phyloP scores from a whole-genome alignment of 2,329 filamentous ascomycete genomes.

The Chrysoporthe deuterocubensis region DNA sequence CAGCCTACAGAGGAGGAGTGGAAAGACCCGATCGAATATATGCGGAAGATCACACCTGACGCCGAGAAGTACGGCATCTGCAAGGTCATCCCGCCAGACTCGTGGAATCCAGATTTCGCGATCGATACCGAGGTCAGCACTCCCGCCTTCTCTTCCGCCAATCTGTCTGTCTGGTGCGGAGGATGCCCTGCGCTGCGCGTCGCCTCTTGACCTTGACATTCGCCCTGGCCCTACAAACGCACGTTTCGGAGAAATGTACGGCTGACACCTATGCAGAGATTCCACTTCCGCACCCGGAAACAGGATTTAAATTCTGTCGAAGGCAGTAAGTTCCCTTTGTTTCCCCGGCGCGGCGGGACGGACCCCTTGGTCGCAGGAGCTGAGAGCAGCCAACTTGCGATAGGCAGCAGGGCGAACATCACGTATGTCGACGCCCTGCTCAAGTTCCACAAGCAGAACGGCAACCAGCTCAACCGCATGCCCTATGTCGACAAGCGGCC shows the following conservation, averaged over 20 bases:
- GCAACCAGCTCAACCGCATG: constrained; percentile 89
- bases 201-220: not conserved
- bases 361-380: constrained; percentile 41
- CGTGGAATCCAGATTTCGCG: constrained; percentile 92
- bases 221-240: too few relatives aligned
- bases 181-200: not conserved
- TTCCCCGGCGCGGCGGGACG: constrained; percentile 3
- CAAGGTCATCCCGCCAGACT: constrained; percentile 92
- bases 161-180: not conserved
- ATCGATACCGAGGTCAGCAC: constrained; percentile 91
- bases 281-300: constrained; percentile 94
- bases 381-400: constrained; percentile 28
- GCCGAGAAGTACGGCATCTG: constrained; percentile 88
- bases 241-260: not conserved
- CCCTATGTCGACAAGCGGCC: constrained; percentile 98
- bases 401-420: constrained; percentile 91
- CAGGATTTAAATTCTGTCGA: constrained; percentile 98
- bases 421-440: constrained; percentile 93
- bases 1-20: constrained; percentile 91
- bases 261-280: constrained; percentile 63
- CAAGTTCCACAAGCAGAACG: constrained; percentile 97
- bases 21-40: constrained; percentile 90
- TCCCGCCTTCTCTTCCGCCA: not conserved
- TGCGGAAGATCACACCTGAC: constrained; percentile 87
- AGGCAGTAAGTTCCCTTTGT: constrained; percentile 76